These are phyloP conservation scores for Anethum foeniculum DNA, from an alignment of 140 eudicot species.

Conservation along the genomic window DNA sequence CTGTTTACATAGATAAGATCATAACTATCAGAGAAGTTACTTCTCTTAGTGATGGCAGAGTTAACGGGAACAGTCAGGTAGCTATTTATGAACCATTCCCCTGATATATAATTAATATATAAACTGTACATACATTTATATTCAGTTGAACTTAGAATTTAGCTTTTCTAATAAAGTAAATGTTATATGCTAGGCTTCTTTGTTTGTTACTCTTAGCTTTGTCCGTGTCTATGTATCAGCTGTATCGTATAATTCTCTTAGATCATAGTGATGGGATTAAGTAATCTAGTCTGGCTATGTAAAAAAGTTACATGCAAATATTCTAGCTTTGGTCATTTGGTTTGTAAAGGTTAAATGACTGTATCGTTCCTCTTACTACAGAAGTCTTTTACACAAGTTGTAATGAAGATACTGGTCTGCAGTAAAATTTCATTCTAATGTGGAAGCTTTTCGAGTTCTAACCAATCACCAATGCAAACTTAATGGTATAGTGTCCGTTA, in stretches of 20 bases:
- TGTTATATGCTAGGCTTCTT: neutral
- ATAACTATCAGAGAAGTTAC: slow-evolving; percentile 55
- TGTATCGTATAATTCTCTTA: neutral
- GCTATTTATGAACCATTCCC: neutral
- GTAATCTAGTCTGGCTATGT: neutral
- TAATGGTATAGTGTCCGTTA: neutral
- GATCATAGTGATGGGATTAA: neutral
- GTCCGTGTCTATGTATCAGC: neutral
- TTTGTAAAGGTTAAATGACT: neutral
- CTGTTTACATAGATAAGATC: slow-evolving; percentile 71
- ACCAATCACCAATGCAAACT: neutral
- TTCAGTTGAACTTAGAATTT: neutral
- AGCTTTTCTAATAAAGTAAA: neutral
- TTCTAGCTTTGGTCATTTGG: neutral
- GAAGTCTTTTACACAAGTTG: neutral
- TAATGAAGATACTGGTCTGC: neutral
- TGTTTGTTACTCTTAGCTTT: neutral
- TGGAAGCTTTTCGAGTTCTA: neutral
- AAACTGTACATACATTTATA: neutral
- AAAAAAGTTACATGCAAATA: neutral
- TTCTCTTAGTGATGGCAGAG: slow-evolving; percentile 28
- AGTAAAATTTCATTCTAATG: neutral
- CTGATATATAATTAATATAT: neutral
- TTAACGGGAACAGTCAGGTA: slow-evolving; percentile 41
- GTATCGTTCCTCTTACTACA: neutral